Evolutionary conservation across 2,329 filamentous ascomycete species (phyloP).

Genomic region (Monilinia polystroma): DNA sequence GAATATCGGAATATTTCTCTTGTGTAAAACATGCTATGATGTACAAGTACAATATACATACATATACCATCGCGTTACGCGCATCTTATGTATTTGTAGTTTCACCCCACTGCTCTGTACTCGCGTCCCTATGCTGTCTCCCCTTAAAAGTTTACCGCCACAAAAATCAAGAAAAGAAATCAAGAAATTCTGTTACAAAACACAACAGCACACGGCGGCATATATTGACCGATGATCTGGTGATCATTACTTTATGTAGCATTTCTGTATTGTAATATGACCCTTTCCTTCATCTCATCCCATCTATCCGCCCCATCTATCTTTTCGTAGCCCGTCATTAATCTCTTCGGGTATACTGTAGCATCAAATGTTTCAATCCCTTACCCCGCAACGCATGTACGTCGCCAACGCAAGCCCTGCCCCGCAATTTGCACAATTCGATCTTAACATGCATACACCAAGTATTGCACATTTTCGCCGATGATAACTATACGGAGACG

Average conservation of each 20-base stretch:
- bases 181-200: neutral
- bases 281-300: neutral
- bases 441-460: neutral
- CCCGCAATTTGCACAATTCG: neutral
- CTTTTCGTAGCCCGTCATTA: neutral
- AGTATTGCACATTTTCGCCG: neutral
- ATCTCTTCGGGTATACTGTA: neutral
- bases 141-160: neutral
- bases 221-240: conserved; percentile 12
- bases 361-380: neutral
- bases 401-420: neutral
- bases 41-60: neutral
- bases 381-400: neutral
- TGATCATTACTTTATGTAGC: neutral
- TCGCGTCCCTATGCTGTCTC: neutral
- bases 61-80: neutral
- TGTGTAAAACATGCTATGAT: neutral
- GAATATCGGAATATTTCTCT: neutral
- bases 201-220: neutral
- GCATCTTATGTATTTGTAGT: neutral
- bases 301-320: neutral
- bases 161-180: neutral
- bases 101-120: neutral
- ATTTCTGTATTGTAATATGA: neutral
- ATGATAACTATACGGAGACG: conserved; percentile 1